phyloP scores from a whole-genome alignment of 805 yeast genomes.

The Huiozyma naganishii region DNA sequence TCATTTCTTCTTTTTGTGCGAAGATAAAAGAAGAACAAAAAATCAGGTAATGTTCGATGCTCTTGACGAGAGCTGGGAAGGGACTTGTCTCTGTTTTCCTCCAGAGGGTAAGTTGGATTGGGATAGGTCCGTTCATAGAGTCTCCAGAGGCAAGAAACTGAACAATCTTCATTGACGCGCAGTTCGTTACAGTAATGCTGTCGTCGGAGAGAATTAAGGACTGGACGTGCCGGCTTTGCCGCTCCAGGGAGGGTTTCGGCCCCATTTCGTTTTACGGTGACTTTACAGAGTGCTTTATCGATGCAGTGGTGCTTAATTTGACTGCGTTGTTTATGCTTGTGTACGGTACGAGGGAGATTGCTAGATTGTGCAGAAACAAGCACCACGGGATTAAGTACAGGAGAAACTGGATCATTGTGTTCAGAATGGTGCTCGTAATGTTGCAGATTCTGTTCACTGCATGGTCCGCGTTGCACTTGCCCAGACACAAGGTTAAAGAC shows the following conservation, averaged over 20 bases:
- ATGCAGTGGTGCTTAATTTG: slow-evolving; percentile 37
- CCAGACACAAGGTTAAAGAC: slow-evolving; percentile 11
- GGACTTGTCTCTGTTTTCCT: no score
- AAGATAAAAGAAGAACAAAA: no score
- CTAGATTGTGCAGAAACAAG: slow-evolving; percentile 13
- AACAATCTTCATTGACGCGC: no score
- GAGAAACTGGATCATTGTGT: slow-evolving; percentile 29
- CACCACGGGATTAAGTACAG: slow-evolving; percentile 27
- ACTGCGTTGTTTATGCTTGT: slow-evolving; percentile 35
- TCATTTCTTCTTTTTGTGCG: no score
- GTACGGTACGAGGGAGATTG: slow-evolving; percentile 33
- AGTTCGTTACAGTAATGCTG: neutral
- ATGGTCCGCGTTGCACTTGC: slow-evolving; percentile 13
- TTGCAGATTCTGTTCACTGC: slow-evolving; percentile 26
- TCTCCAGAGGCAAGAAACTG: no score
- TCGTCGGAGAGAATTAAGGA: neutral
- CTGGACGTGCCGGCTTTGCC: slow-evolving; percentile 14
- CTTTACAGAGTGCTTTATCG: slow-evolving; percentile 49
- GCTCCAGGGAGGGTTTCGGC: slow-evolving; percentile 32
- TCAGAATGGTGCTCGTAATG: slow-evolving; percentile 27
- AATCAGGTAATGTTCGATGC: no score
- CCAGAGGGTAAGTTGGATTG: no score
- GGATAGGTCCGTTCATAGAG: no score
- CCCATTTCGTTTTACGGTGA: slow-evolving; percentile 40
- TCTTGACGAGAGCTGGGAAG: no score